Conservation (phyloP, 2,329 filamentous ascomycete species). For the Sclerotinia trifoliorum region DNA sequence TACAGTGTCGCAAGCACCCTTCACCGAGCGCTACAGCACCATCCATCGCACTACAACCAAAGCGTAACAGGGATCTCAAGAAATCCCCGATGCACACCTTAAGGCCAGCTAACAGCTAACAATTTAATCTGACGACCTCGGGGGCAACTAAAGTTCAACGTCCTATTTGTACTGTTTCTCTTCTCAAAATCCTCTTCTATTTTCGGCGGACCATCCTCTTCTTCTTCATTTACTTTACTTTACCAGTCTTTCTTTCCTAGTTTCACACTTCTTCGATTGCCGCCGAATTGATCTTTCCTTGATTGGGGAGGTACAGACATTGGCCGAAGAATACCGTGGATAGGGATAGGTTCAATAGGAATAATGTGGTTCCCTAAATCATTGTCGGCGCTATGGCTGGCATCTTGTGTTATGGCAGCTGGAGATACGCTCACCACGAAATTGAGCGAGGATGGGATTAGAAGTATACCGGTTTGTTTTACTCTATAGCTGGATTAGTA, state of each 20-base stretch:
- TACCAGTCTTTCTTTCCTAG: background rate
- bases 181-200: constrained; percentile 1
- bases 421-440: constrained; percentile 41
- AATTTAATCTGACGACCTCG: background rate
- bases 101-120: constrained; percentile 18
- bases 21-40: background rate
- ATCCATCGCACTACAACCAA: background rate
- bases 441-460: constrained; percentile 47
- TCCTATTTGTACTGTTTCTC: background rate
- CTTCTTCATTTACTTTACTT: constrained; percentile 15
- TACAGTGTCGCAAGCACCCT: background rate
- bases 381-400: constrained; percentile 39
- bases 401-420: constrained; percentile 40
- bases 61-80: constrained; percentile 10
- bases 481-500: background rate
- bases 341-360: constrained; percentile 10
- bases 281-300: background rate
- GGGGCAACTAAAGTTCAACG: background rate
- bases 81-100: constrained; percentile 3
- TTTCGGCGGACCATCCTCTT: background rate
- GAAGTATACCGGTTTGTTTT: constrained; percentile 61
- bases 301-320: background rate
- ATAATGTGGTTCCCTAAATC: constrained; percentile 38
- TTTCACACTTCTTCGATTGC: background rate
- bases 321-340: constrained; percentile 11